Percentiles rank a stretch among this genome's conserved stretches.
phyloP scores from a whole-genome alignment of 495 filamentous ascomycete genomes.

The Mycothermus thermophilus region DNA sequence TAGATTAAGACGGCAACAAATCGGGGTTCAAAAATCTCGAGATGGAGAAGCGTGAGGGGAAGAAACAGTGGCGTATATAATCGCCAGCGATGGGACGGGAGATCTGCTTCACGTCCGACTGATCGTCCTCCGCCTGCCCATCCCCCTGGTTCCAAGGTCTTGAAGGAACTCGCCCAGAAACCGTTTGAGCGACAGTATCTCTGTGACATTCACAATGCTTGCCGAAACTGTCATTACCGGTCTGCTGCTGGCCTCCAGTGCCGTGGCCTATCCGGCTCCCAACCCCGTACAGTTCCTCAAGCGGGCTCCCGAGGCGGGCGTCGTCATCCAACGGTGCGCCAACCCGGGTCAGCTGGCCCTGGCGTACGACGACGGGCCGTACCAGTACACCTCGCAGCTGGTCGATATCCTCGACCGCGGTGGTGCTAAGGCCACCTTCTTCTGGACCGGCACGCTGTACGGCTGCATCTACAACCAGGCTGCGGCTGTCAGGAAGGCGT shows the following conservation, averaged over 20 bases:
- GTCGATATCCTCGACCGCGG: slow-evolving; percentile 51
- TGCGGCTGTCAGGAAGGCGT: slow-evolving; percentile 35
- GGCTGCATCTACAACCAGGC: slow-evolving; percentile 41
- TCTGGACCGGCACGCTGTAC: slow-evolving; percentile 42
- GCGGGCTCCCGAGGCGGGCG: slow-evolving; percentile 23
- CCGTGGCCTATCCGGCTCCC: slow-evolving; percentile 17
- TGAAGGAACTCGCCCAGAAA: too few relatives aligned
- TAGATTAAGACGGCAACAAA: too few relatives aligned
- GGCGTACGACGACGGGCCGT: slow-evolving; percentile 67
- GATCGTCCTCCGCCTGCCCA: too few relatives aligned
- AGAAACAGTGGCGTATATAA: too few relatives aligned
- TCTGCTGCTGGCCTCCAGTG: slow-evolving; percentile 18
- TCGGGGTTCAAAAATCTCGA: too few relatives aligned
- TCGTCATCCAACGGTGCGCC: slow-evolving; percentile 29
- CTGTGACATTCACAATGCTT: slow-evolving; percentile 24
- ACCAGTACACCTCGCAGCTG: slow-evolving; percentile 49
- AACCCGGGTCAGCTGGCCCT: slow-evolving; percentile 29
- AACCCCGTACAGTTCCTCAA: slow-evolving; percentile 25
- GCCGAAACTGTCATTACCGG: slow-evolving; percentile 14
- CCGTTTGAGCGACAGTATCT: too few relatives aligned
- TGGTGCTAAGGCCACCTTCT: slow-evolving; percentile 45
- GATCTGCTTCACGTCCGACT: too few relatives aligned
- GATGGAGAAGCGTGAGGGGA: too few relatives aligned
- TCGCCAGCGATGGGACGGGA: too few relatives aligned
- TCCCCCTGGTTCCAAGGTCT: too few relatives aligned